Percentiles rank a stretch among this genome's conserved stretches.
Evolutionary conservation across 2,329 filamentous ascomycete species (phyloP).

Genomic region (Grosmannia serpens): DNA sequence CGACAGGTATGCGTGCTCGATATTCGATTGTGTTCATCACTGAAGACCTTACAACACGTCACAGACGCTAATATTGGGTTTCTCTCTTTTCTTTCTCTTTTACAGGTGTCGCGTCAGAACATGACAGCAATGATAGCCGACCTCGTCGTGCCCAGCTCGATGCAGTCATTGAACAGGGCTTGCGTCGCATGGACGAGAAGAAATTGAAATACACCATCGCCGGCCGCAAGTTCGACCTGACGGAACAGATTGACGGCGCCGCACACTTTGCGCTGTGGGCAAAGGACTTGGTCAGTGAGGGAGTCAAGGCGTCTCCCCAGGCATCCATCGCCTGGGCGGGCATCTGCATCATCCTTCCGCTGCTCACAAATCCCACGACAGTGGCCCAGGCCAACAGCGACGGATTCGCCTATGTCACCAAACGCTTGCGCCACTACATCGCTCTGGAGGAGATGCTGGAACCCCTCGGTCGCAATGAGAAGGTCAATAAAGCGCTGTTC

Average conservation of each 20-base stretch:
- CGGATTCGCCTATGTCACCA: constrained; percentile 22
- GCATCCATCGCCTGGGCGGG: constrained; percentile 23
- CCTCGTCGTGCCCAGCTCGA: constrained; percentile 1
- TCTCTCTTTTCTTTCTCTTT: not conserved
- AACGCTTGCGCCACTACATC: constrained; percentile 21
- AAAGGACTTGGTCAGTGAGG: constrained; percentile 16
- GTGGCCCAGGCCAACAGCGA: constrained; percentile 19
- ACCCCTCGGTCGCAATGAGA: constrained; percentile 5
- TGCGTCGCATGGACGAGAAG: constrained; percentile 11
- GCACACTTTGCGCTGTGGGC: constrained; percentile 12
- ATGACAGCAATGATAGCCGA: not conserved
- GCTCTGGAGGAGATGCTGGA: constrained; percentile 17
- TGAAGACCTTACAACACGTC: too few species aligned
- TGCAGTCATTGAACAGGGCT: constrained; percentile 10
- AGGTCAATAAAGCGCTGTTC: constrained; percentile 5
- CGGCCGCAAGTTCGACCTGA: constrained; percentile 12
- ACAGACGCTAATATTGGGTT: not conserved
- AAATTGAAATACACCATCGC: constrained; percentile 12
- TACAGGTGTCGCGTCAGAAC: not conserved
- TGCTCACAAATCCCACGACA: constrained; percentile 20
- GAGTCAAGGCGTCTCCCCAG: constrained; percentile 19
- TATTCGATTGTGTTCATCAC: not conserved
- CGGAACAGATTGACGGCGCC: constrained; percentile 14
- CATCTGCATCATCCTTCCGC: constrained; percentile 23
- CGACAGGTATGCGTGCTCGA: not conserved